phyloP scores from a whole-genome alignment of 1,284 basidiomycete species.

The Ustilago cynodontis region DNA sequence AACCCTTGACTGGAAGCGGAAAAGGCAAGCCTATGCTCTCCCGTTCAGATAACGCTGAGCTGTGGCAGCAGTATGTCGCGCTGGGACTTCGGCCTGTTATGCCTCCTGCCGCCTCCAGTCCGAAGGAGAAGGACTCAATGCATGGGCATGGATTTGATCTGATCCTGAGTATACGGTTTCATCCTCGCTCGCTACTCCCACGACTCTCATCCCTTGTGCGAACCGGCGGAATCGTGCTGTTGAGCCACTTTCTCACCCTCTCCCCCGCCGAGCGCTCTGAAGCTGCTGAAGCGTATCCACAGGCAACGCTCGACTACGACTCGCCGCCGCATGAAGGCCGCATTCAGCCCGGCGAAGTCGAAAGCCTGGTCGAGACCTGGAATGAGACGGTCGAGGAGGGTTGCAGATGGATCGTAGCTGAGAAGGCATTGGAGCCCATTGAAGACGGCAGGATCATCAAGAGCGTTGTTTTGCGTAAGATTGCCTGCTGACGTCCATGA shows the following conservation, averaged over 20 bases:
- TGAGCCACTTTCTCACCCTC: conserved; percentile 45
- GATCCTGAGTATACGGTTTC: conserved; percentile 41
- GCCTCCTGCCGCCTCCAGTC: neutral
- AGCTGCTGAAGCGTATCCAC: conserved; percentile 4
- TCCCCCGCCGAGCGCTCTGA: conserved; percentile 14
- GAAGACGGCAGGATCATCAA: conserved; percentile 42
- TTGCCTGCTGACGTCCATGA: neutral
- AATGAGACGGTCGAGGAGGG: neutral
- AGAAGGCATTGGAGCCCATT: conserved; percentile 33
- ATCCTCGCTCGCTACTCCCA: conserved; percentile 29
- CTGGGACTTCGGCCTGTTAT: conserved; percentile 23
- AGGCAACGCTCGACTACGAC: conserved; percentile 25
- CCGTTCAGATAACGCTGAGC: neutral
- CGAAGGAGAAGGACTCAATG: neutral
- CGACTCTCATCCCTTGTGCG: conserved; percentile 22
- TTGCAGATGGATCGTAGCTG: conserved; percentile 23
- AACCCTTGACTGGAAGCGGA: conserved; percentile 35
- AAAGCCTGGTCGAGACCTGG: conserved; percentile 27
- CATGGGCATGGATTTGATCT: conserved; percentile 19
- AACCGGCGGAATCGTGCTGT: conserved; percentile 26
- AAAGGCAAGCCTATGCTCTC: conserved; percentile 28
- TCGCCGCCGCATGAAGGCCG: conserved; percentile 40
- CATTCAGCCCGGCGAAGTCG: conserved; percentile 36
- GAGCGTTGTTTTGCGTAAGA: conserved; percentile 30
- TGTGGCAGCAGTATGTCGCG: conserved; percentile 9